These are phyloP conservation scores for Vigna hirtella DNA, from an alignment of 306 rosid genomes.

Conservation along the genomic window DNA sequence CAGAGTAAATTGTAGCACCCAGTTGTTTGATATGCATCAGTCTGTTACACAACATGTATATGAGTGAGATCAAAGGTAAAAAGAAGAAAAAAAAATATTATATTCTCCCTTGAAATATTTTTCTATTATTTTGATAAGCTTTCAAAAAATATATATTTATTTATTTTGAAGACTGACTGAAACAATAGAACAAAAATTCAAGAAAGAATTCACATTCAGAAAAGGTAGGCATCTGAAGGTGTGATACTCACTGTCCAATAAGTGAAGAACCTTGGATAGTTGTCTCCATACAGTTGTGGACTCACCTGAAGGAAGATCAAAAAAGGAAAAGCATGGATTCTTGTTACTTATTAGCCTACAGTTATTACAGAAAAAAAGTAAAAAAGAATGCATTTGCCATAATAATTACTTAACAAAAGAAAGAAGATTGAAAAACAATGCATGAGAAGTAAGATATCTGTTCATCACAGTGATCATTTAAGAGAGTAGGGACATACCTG, in stretches of 20 bases:
- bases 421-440: not conserved
- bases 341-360: not conserved
- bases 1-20: conserved; percentile 97
- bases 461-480: not conserved
- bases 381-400: not conserved
- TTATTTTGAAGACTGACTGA: no score
- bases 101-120: no score
- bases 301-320: conserved; percentile 70
- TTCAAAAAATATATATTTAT: no score
- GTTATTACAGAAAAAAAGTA: not conserved
- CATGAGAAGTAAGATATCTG: not conserved
- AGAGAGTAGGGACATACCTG: conserved; percentile 68
- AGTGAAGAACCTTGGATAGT: conserved; percentile 90
- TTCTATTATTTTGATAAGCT: no score
- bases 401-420: not conserved
- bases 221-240: no score
- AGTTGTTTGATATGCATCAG: conserved; percentile 95
- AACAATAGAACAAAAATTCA: no score
- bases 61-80: not conserved
- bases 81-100: not conserved
- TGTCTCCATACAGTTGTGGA: conserved; percentile 96
- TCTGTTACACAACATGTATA: conserved; percentile 51
- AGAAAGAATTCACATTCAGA: no score
- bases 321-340: not conserved
- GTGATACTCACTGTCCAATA: conserved; percentile 91